Base-by-base conservation (phyloP, 371 early-diverging fungal species). In the Umbelopsis sp. region DNA sequence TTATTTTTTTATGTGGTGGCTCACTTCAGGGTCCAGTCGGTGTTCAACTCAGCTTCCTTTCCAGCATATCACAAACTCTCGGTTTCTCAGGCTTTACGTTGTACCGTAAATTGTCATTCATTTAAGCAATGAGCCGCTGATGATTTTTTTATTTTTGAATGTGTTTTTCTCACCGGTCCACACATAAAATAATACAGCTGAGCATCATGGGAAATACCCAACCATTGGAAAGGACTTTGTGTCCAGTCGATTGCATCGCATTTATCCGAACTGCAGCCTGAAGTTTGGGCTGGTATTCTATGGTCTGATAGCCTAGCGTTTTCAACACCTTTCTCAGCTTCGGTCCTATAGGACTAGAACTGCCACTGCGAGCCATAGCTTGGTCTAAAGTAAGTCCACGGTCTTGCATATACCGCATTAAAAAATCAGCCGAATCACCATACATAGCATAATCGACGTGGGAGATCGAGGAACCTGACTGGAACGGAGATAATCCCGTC, bases 381-480 rank as follows among this genome's bases (percentile, higher is more conserved):
- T 75, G 69, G 0, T 68, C 11, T 5, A 81, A 45, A 2, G 70
- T 72, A 18, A 75, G 25, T 10, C 79, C 81, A 32, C 72, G 70
- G 16, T 77, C 79, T 53, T 76, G 73, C 72, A 76, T 72, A 64
- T 71, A 80, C 3, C 76, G 69, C 89, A 89, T 89, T 16, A 89
- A 70, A 69, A 86, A 87, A 44, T 89, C 89, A 2, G 76, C 65
- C 1, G 83, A 69, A 35, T 73, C 53, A 22, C 70, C 68, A 65
- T 83, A 86, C n/a, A 63, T 67, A 1, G 20, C 20, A 63, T 74
- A 75, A 63, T 82, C 82, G 0, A 85, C 74, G 71, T 89, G 89
- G 8, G 86, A 81, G 16, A 89, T 67, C 0, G 86, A 85, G 20
- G 86, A 80, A 0, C 85, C 87, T 8, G 76, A 74, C 35, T 63